These are phyloP conservation scores for Persicaria tinctoria DNA, from an alignment of 148 eudicot species.

Conservation along the genomic window DNA sequence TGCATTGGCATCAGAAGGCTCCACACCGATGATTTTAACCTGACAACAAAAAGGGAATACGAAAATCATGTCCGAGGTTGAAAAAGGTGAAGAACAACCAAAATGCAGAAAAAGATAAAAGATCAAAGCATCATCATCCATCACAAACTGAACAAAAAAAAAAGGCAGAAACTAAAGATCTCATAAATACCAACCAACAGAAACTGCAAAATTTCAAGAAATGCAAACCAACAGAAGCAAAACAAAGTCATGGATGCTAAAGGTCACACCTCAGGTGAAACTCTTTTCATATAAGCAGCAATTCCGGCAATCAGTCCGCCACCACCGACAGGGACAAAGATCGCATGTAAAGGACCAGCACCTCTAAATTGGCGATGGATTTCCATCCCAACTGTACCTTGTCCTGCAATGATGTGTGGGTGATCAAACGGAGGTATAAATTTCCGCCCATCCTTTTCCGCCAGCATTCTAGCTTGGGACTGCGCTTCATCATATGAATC, in stretches of 20 bases:
- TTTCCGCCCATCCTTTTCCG: conserved; percentile 67
- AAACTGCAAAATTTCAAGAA: not conserved
- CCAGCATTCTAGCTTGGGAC: conserved; percentile 66
- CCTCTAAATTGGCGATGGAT: conserved; percentile 63
- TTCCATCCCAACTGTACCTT: conserved; percentile 97
- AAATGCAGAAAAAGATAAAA: not conserved
- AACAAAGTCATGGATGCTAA: not conserved
- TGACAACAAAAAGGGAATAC: conserved; percentile 14
- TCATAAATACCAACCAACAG: no score
- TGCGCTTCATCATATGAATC: conserved; percentile 98
- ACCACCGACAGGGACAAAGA: conserved; percentile 96
- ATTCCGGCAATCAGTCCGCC: conserved; percentile 97
- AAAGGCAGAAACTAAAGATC: not conserved
- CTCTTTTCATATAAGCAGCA: conserved; percentile 91
- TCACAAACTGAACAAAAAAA: not conserved
- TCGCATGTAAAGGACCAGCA: conserved; percentile 54
- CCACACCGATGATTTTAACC: conserved; percentile 93
- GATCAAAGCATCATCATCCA: not conserved
- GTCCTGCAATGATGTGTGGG: conserved; percentile 85
- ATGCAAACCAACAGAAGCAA: not conserved
- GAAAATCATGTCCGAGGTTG: not conserved
- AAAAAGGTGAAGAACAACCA: not conserved
- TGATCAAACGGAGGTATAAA: conserved; percentile 97
- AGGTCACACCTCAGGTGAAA: conserved; percentile 60
- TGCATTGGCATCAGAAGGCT: conserved; percentile 92